Base-by-base conservation (phyloP, 192 early-diverging fungal species). In the Coemansia asiatica region DNA sequence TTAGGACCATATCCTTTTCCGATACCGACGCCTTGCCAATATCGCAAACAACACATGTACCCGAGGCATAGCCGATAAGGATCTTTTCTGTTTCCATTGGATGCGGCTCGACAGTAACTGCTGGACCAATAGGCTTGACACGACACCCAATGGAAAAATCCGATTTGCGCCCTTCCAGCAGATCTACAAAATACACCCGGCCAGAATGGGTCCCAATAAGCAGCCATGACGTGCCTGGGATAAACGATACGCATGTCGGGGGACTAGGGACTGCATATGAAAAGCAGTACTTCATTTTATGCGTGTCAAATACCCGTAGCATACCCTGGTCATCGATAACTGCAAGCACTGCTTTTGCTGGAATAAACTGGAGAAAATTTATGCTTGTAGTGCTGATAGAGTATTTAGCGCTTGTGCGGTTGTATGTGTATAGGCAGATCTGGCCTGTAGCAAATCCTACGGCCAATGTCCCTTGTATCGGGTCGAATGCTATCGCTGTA, bases 151-250 rank as follows among this genome's bases (percentile, higher is more conserved):
- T 60, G 9, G 79, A 81, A 63, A 72, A 81, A 40, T 73, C 74
- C 1, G 79, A 69, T 25, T 81, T 81, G 61, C 51, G 64, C 4
- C 70, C 79, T 15, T 56, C 61, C 12, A 67, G 60, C 3, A 27
- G 61, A 47, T 81, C 71, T 21, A 81, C 74, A 76, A 81, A 81
- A 48, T 81, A 81, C 53, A 76, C 60, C 12, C 79, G 73, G 15
- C 79, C 79, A n/a, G 38, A 47, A 4, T 70, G 57, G 7, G 74
- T 81, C 6, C 79, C 79, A 6, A 81, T 55, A 15, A 75, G 28
- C 56, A 81, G 57, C 79, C 79, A 81, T 51, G 36, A 49, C 2
- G 79, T 76, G 48, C 74, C 79, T 10, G 67, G 33, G 33, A 81
- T 36, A 33, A 67, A 38, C 38, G 64, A 58, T 31, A 70, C 23